Evolutionary conservation across 768 basidiomycete species (phyloP), one percentile per base, ranked within the genome.

Genomic region (Lyophyllum semitale): DNA sequence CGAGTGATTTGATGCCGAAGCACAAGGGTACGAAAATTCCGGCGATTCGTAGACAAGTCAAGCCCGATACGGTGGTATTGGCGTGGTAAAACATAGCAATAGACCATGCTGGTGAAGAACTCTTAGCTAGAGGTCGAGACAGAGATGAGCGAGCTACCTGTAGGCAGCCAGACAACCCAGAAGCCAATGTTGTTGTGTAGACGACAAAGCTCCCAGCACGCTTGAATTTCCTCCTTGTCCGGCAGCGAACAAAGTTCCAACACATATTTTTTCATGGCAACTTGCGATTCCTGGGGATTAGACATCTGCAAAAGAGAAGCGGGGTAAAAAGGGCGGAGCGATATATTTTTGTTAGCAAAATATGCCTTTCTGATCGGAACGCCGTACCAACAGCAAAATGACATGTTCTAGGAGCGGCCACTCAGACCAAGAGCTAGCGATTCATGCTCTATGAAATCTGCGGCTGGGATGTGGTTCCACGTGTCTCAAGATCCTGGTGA

Each of bases 161-260:
- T 63, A 20, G 71, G 68, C 1, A 70, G 49, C 57, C 62, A 72
- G 11, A 69, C 63, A 4, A 68, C 65, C 66, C 67, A 69, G 48
- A 67, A 70, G 18, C 71, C 71, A 42, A 72, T 70, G 48, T 70
- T 68, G 42, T 68, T 70, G 44, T 68, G 61, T 27, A 69, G 45
- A 2, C 71, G 59, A 51, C 69, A 72, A n/a, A 72, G 58, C 32
- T 70, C 69, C 63, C 65, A 71, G 33, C 70, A 71, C 11, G 68
- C 68, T 22, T 54, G 60, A 18, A 68, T 20, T 51, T 71, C 69
- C 47, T 64, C 35, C 4, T 9, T 32, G 38, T 32, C 9, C 23
- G 46, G 46, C 2, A 48, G n/a, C 12, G 53, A 48, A 11, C 41
- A 54, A 18, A 54, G 22, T 18, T 18, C 15, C n/a, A 40, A 13